A percentile compares a stretch with the other conserved stretches of the same genome.
These are phyloP conservation scores for Incumbomyces delicatus DNA, from an alignment of 2,329 filamentous ascomycete species.

Conservation along the genomic window DNA sequence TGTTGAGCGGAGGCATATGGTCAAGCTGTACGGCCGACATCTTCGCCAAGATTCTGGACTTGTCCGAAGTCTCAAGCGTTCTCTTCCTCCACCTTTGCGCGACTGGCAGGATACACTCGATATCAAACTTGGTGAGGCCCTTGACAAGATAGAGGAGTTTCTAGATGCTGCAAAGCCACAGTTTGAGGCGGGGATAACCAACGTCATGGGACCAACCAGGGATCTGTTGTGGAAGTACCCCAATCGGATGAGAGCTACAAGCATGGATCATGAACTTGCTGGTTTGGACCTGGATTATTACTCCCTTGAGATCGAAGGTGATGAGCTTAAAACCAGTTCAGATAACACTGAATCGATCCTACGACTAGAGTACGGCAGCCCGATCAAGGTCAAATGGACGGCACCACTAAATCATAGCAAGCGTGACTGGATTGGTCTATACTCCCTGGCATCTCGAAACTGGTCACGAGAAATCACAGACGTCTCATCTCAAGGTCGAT, in stretches of 20 bases:
- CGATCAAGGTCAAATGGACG: constrained; percentile 82
- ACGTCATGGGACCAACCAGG: constrained; percentile 77
- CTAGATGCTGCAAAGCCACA: constrained; percentile 77
- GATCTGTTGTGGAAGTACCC: constrained; percentile 84
- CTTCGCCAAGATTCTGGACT: constrained; percentile 81
- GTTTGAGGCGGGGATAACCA: constrained; percentile 74
- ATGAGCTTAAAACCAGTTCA: constrained; percentile 40
- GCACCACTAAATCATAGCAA: constrained; percentile 80
- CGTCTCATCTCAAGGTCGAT: constrained; percentile 76
- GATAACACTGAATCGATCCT: constrained; percentile 58
- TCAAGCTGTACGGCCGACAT: constrained; percentile 83
- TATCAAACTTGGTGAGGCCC: constrained; percentile 71
- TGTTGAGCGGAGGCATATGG: constrained; percentile 94
- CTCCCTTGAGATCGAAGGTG: constrained; percentile 62
- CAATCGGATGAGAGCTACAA: constrained; percentile 71
- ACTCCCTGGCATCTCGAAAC: constrained; percentile 84
- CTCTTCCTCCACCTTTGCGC: constrained; percentile 71
- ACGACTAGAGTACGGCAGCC: constrained; percentile 78
- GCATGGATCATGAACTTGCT: constrained; percentile 67
- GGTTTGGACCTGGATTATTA: constrained; percentile 74
- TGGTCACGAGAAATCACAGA: constrained; percentile 73
- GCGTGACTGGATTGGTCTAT: constrained; percentile 91
- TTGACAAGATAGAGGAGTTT: constrained; percentile 84
- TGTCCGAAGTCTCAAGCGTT: constrained; percentile 80
- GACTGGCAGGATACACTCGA: constrained; percentile 81